phyloP scores from a whole-genome alignment of 2,329 filamentous ascomycete species.

The Cordyceps cateniannulata region DNA sequence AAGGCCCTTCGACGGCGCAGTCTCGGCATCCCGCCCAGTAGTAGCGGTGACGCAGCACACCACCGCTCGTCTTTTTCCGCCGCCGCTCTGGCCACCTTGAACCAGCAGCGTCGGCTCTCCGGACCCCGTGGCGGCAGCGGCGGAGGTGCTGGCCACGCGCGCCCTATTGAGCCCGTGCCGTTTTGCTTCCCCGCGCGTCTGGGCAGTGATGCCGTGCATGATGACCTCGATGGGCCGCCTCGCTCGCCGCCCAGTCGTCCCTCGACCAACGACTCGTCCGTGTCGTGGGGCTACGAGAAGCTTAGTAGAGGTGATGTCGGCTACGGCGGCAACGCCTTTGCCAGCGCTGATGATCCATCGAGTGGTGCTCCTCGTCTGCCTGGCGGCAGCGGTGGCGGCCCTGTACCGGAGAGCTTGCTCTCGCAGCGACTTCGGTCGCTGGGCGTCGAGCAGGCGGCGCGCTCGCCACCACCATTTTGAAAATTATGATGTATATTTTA shows the following conservation, averaged over 20 bases:
- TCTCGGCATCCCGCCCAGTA: slow-evolving; percentile 40
- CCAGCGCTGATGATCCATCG: slow-evolving; percentile 18
- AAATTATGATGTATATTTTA: not conserved
- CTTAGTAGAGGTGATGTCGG: slow-evolving; percentile 58
- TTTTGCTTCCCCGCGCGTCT: slow-evolving; percentile 34
- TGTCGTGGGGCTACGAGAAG: slow-evolving; percentile 52
- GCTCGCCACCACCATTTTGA: slow-evolving; percentile 4
- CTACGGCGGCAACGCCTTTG: slow-evolving; percentile 52
- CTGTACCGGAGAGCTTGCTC: slow-evolving; percentile 52
- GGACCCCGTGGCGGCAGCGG: slow-evolving; percentile 14
- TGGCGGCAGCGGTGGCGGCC: slow-evolving; percentile 30
- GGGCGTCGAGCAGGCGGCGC: slow-evolving; percentile 35
- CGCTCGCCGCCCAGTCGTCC: slow-evolving; percentile 20
- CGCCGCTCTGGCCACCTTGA: slow-evolving; percentile 15
- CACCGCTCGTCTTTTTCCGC: slow-evolving; percentile 25
- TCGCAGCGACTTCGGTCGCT: slow-evolving; percentile 62
- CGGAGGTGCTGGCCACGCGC: slow-evolving; percentile 23
- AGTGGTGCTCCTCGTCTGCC: not conserved
- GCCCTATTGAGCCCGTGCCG: slow-evolving; percentile 45
- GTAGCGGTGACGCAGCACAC: too few species aligned
- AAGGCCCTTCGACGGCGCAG: slow-evolving; percentile 54
- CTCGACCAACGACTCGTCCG: slow-evolving; percentile 29
- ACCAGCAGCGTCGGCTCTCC: slow-evolving; percentile 9
- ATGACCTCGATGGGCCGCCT: not conserved
- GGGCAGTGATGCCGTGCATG: slow-evolving; percentile 20